Evolutionary conservation across 2,329 filamentous ascomycete genomes (phyloP), one percentile per base, ranked within the genome.

Genomic region (Botrytis squamosa): DNA sequence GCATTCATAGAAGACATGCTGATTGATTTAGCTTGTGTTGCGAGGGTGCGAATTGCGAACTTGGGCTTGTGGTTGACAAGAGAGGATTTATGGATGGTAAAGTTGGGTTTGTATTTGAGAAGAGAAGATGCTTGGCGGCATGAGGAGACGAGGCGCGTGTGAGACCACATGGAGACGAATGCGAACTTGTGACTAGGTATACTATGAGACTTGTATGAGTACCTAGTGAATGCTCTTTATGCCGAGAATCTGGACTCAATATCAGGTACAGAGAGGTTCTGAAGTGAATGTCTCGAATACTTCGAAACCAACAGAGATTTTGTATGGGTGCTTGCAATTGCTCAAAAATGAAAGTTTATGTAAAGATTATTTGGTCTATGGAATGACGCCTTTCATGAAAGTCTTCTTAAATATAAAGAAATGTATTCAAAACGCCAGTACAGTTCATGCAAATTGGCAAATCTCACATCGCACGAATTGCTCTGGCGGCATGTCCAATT

Each of bases 1-100:
- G 16, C 55, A 42, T 57, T 46, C 71, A 72, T 72, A 20, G 71
- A 72, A n/a, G 71, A 29, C 49, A 68, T 72, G 18, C 3, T 55
- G 42, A 22, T 16, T 52, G 42, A 64, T 44, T 55, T 67, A 25
- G 62, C 22, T 60, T 60, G 29, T 33, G 52, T 72, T 36, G 71
- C 25, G 2, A 73, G 64, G 38, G 8, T 29, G 16, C 71, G 71
- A 16, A 63, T 62, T 46, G 55, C 14, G 36, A 40, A 62, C 18
- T 44, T 60, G 3, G 22, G 22, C 29, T 52, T 42, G 25, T 49
- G 33, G 25, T 38, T 63, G 14, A 29, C 29, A 44, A 57, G 22
- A 46, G 36, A 55, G 38, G 33, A 71, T 59, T n/a, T 20, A 14
- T 38, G 60, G 36, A 42, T n/a, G 36, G 36, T 29, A 29, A 29